Percentiles rank a stretch among this genome's conserved stretches.
These are phyloP conservation scores for Ceratobasidium sp. DNA, from an alignment of 1,284 basidiomycete species.

Conservation along the genomic window DNA sequence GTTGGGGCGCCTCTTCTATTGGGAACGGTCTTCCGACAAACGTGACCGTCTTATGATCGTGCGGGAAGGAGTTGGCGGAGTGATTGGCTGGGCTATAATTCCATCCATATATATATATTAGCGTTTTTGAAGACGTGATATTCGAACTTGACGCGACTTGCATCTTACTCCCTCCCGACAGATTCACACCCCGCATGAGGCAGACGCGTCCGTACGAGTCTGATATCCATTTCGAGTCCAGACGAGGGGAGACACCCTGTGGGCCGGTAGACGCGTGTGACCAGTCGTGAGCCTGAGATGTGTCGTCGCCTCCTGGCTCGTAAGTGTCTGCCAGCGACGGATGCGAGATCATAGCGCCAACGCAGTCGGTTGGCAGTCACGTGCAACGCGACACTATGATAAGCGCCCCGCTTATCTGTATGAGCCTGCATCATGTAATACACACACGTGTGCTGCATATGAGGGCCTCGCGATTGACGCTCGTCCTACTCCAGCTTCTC, in stretches of 20 bases:
- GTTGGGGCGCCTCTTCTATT: slow-evolving; percentile 80
- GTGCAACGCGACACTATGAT: background rate
- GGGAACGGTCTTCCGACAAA: slow-evolving; percentile 88
- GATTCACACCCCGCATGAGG: slow-evolving; percentile 78
- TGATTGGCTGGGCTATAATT: slow-evolving; percentile 46
- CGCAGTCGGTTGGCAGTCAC: background rate
- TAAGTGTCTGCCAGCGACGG: slow-evolving; percentile 37
- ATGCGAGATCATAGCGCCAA: slow-evolving; percentile 21
- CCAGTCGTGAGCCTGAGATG: slow-evolving; percentile 75
- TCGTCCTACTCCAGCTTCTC: too few relatives aligned
- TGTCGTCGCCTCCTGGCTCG: slow-evolving; percentile 33
- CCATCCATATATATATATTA: background rate
- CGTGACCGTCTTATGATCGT: slow-evolving; percentile 66
- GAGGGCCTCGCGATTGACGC: too few relatives aligned
- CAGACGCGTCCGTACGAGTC: slow-evolving; percentile 70
- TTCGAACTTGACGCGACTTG: slow-evolving; percentile 56
- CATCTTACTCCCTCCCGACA: slow-evolving; percentile 84
- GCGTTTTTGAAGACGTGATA: background rate
- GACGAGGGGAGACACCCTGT: slow-evolving; percentile 63
- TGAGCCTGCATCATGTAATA: too few relatives aligned
- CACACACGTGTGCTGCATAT: too few relatives aligned
- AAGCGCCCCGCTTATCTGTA: too few relatives aligned
- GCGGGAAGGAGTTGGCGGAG: slow-evolving; percentile 68
- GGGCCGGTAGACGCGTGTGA: slow-evolving; percentile 65
- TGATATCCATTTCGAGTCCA: slow-evolving; percentile 75